Evolutionary conservation across 257 asterid genomes (phyloP).

Genomic region (Scutellaria minor): DNA sequence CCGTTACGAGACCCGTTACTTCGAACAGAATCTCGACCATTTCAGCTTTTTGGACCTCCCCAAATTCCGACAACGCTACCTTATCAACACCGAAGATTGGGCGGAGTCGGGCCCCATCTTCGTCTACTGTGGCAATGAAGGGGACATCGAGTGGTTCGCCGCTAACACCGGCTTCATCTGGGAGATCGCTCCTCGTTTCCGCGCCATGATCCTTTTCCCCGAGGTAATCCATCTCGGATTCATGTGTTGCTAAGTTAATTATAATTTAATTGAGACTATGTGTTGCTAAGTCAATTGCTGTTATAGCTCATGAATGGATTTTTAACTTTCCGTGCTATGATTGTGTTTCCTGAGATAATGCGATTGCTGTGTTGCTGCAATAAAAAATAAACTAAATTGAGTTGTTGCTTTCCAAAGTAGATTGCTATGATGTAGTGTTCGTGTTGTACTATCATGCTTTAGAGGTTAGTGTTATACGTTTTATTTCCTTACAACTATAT

Average conservation of each 20-base stretch:
- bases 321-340: no score
- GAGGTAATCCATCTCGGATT: slow-evolving; percentile 51
- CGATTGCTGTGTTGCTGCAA: no score
- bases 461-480: no score
- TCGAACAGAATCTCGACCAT: slow-evolving; percentile 82
- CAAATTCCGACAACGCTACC: slow-evolving; percentile 74
- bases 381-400: no score
- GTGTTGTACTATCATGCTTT: no score
- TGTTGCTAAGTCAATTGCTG: no score
- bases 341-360: no score
- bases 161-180: slow-evolving; percentile 82
- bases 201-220: slow-evolving; percentile 84
- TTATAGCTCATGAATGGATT: no score
- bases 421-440: no score
- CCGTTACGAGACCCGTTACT: slow-evolving; percentile 73
- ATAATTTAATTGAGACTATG: no score
- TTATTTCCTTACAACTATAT: no score
- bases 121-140: slow-evolving; percentile 94
- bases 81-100: slow-evolving; percentile 78
- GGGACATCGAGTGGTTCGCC: slow-evolving; percentile 94
- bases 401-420: no score
- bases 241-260: background rate
- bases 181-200: slow-evolving; percentile 85
- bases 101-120: slow-evolving; percentile 70
- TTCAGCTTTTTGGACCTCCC: slow-evolving; percentile 76